phyloP scores from a whole-genome alignment of 495 filamentous ascomycete genomes.

The Penicillium canescens region DNA sequence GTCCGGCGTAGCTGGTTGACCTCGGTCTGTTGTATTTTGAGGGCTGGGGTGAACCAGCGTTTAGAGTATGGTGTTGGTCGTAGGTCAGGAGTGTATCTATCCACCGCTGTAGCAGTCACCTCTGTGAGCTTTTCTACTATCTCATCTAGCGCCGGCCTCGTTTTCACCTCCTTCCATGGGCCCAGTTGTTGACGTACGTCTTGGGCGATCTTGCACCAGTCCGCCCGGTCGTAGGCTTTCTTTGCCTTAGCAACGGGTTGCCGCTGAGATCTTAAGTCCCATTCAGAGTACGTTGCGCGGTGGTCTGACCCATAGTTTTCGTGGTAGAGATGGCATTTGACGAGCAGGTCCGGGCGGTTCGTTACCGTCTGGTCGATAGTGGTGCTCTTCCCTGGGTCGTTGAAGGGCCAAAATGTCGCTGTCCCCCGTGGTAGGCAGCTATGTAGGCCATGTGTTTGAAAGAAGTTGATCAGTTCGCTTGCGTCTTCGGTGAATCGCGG shows the following conservation, averaged over 20 bases:
- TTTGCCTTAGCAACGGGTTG: slow-evolving; percentile 9
- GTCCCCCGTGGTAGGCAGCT: slow-evolving; percentile 16
- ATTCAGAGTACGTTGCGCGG: slow-evolving; percentile 8
- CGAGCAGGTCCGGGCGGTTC: slow-evolving; percentile 11
- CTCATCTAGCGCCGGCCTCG: slow-evolving; percentile 12
- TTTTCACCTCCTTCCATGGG: slow-evolving; percentile 7
- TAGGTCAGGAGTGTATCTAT: slow-evolving; percentile 7
- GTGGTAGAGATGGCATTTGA: slow-evolving; percentile 19
- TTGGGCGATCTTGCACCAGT: slow-evolving; percentile 22
- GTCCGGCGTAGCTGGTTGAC: slow-evolving; percentile 18
- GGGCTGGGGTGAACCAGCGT: slow-evolving; percentile 24
- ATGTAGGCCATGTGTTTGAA: slow-evolving; percentile 13
- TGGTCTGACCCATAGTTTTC: slow-evolving; percentile 22
- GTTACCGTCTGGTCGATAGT: slow-evolving; percentile 21
- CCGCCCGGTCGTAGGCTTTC: slow-evolving; percentile 22
- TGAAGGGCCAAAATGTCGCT: slow-evolving; percentile 18
- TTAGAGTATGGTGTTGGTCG: slow-evolving; percentile 24
- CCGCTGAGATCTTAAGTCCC: slow-evolving; percentile 10
- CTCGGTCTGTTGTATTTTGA: slow-evolving; percentile 16
- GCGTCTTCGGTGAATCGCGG: slow-evolving; percentile 17
- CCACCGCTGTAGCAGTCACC: slow-evolving; percentile 8
- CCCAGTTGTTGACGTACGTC: slow-evolving; percentile 7
- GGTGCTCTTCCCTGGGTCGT: slow-evolving; percentile 15
- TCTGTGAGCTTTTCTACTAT: slow-evolving; percentile 11
- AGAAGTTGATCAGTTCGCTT: slow-evolving; percentile 19